Conservation (phyloP, 345 rosid species). For the Tarenaya hassleriana region DNA sequence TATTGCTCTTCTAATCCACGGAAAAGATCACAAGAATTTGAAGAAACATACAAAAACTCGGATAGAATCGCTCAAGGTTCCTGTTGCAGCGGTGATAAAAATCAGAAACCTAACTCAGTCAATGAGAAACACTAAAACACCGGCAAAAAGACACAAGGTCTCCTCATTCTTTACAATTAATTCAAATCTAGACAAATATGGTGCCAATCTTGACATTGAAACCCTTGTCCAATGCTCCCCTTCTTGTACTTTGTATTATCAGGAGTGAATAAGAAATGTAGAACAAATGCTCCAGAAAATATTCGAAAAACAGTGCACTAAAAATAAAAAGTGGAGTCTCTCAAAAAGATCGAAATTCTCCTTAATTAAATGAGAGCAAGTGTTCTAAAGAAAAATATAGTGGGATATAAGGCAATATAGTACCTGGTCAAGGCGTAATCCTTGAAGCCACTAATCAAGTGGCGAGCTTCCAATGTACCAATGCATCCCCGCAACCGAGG, state of each 20-base stretch:
- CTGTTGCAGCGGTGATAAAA: background rate
- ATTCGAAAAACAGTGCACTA: too few relatives aligned
- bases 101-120: background rate
- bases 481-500: constrained; percentile 98
- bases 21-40: background rate
- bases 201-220: too few relatives aligned
- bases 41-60: background rate
- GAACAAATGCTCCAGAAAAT: too few relatives aligned
- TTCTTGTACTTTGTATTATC: too few relatives aligned
- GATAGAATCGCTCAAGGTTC: background rate
- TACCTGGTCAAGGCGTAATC: constrained; percentile 97
- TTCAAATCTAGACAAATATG: too few relatives aligned
- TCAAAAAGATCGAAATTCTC: too few relatives aligned
- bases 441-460: constrained; percentile 72
- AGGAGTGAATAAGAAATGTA: too few relatives aligned
- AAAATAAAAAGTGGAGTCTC: too few relatives aligned
- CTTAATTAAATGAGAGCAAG: too few relatives aligned
- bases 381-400: background rate
- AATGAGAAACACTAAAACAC: background rate
- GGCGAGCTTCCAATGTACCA: constrained; percentile 86
- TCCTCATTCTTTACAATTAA: too few relatives aligned
- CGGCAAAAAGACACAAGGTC: background rate
- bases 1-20: background rate
- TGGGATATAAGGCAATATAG: background rate
- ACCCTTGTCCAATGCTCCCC: too few relatives aligned